A percentile compares a stretch with the other conserved stretches of the same genome.
These are phyloP conservation scores for Eimeria maxima DNA, from an alignment of 169 alveolate species.

Conservation along the genomic window DNA sequence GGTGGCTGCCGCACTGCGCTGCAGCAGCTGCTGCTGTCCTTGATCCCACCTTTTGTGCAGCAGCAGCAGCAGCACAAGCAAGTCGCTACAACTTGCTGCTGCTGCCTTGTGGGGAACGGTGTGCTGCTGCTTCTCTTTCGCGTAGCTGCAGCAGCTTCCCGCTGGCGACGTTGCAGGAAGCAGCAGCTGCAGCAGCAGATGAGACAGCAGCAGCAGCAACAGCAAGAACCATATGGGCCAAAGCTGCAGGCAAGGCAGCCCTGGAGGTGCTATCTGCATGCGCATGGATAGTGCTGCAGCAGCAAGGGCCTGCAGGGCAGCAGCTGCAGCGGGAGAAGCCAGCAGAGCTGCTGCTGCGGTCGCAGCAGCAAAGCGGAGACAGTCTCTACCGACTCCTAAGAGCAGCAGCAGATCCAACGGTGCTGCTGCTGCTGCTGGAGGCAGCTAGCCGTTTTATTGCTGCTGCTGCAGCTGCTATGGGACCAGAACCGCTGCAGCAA, in stretches of 20 bases:
- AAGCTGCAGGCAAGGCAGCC: conserved; percentile 53
- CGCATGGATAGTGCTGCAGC: conserved; percentile 34
- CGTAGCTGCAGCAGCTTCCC: conserved; percentile 41
- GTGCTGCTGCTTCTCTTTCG: not conserved
- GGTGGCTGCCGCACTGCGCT: conserved; percentile 53
- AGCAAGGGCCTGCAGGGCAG: not conserved
- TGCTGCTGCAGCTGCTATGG: conserved; percentile 8
- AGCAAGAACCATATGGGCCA: not conserved
- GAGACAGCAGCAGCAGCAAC: conserved; percentile 32
- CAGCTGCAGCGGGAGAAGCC: conserved; percentile 43
- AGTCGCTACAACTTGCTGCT: conserved; percentile 1
- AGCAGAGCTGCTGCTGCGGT: conserved; percentile 10
- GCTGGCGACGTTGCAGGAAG: not conserved
- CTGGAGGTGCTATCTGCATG: conserved; percentile 53
- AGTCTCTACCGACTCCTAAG: not conserved
- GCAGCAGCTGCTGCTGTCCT: conserved; percentile 41
- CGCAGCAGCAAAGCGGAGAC: conserved; percentile 34
- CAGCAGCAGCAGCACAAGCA: conserved; percentile 48
- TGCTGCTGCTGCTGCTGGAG: conserved; percentile 63
- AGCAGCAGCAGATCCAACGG: conserved; percentile 44
- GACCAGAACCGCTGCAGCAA: conserved; percentile 22
- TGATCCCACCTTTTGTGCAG: not conserved
- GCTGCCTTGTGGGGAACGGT: conserved; percentile 42
- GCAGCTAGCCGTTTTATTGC: conserved; percentile 51
- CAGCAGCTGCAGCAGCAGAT: conserved; percentile 42